Conservation (phyloP, 495 filamentous ascomycete genomes). For the Daldinia bambusicola region DNA sequence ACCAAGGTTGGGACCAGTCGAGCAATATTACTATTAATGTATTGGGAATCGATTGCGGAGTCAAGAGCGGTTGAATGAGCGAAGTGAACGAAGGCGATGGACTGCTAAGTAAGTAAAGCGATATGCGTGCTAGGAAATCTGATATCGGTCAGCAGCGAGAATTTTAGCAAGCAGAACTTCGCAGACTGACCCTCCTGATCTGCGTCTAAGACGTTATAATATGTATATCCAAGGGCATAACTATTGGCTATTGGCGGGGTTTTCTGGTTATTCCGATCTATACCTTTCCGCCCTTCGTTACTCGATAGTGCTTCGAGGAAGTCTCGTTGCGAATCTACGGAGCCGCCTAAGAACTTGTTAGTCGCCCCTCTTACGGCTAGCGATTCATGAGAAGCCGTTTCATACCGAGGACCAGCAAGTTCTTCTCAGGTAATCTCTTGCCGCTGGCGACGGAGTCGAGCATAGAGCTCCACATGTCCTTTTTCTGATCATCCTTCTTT, state of each 20-base stretch:
- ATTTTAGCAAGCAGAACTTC: neutral
- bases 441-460: conserved; percentile 89
- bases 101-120: conserved; percentile 85
- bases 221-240: conserved; percentile 94
- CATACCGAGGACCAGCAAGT: conserved; percentile 83
- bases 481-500: conserved; percentile 77
- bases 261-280: conserved; percentile 68
- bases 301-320: conserved; percentile 84
- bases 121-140: conserved; percentile 93
- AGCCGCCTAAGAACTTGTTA: conserved; percentile 71
- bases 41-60: conserved; percentile 84
- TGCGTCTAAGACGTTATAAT: conserved; percentile 92
- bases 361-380: conserved; percentile 27
- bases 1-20: conserved; percentile 93
- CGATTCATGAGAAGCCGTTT: conserved; percentile 30
- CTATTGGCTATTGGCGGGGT: conserved; percentile 88
- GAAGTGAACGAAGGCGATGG: conserved; percentile 84
- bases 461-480: conserved; percentile 95
- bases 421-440: conserved; percentile 92
- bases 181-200: conserved; percentile 84
- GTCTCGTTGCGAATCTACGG: conserved; percentile 86
- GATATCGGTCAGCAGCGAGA: conserved; percentile 24
- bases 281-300: conserved; percentile 67
- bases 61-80: conserved; percentile 85
- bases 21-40: conserved; percentile 88